phyloP scores from a whole-genome alignment of 805 yeast genomes.

The Lipomyces japonicus region DNA sequence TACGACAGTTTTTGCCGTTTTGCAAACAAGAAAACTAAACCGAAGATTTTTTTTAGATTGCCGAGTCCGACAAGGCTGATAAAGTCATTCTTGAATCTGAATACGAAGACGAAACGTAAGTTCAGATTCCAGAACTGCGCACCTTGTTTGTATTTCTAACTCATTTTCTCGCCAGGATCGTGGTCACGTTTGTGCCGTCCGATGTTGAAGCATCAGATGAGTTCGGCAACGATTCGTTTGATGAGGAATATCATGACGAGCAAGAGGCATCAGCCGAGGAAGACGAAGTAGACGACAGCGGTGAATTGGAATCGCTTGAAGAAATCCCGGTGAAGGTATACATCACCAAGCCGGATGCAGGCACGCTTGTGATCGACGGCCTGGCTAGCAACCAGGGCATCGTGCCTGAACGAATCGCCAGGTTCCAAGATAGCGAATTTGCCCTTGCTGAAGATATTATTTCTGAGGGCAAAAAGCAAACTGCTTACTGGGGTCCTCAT shows the following conservation, averaged over 20 bases:
- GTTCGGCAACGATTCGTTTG: background rate
- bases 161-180: constrained; percentile 5
- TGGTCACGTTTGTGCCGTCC: constrained; percentile 16
- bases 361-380: constrained; percentile 15
- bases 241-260: constrained; percentile 4
- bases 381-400: constrained; percentile 2
- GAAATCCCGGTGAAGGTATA: constrained; percentile 15
- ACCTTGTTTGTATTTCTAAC: background rate
- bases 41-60: too few species aligned
- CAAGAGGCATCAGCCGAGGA: constrained; percentile 4
- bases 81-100: background rate
- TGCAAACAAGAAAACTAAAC: too few species aligned
- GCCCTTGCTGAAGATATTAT: constrained; percentile 9
- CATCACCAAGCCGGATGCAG: constrained; percentile 18
- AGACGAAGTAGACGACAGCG: constrained; percentile 11
- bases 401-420: constrained; percentile 10
- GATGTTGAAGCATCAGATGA: constrained; percentile 9
- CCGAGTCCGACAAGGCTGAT: background rate
- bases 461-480: constrained; percentile 6
- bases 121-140: background rate
- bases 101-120: background rate
- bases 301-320: constrained; percentile 4
- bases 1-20: too few species aligned
- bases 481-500: constrained; percentile 25
- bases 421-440: constrained; percentile 12